These are phyloP conservation scores for Candida germanica DNA, from an alignment of 805 yeast species.

Conservation along the genomic window DNA sequence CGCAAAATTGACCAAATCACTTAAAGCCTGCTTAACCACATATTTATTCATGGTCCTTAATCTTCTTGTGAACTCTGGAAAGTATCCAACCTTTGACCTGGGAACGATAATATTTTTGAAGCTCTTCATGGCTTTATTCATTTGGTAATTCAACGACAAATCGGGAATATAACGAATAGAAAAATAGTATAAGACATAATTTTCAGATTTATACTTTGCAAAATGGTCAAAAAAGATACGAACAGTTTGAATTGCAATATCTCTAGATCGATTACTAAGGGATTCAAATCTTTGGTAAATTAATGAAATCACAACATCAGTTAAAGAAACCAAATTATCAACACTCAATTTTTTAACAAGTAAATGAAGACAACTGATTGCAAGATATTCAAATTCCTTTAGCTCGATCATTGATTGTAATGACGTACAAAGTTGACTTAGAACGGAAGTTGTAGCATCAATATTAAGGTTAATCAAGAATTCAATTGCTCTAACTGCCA, in stretches of 20 bases:
- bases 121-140: conserved; percentile 16
- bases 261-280: conserved; percentile 49
- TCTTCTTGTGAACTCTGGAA: conserved; percentile 54
- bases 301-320: conserved; percentile 72
- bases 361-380: conserved; percentile 66
- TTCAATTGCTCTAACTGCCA: conserved; percentile 71
- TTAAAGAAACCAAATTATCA: conserved; percentile 57
- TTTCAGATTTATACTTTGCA: conserved; percentile 29
- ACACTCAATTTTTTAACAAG: conserved; percentile 57
- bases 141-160: conserved; percentile 21
- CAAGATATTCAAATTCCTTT: conserved; percentile 53
- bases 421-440: conserved; percentile 85
- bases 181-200: conserved; percentile 49
- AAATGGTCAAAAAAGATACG: conserved; percentile 30
- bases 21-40: conserved; percentile 70
- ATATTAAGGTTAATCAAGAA: conserved; percentile 58
- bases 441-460: conserved; percentile 50
- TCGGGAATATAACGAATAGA: conserved; percentile 48
- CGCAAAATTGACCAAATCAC: conserved; percentile 57
- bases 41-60: conserved; percentile 61
- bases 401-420: conserved; percentile 74
- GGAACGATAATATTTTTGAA: conserved; percentile 30
- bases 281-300: conserved; percentile 63
- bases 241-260: conserved; percentile 52
- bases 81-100: conserved; percentile 29